These are phyloP conservation scores for Calvatia gigantea DNA, from an alignment of 768 basidiomycete species.

Conservation along the genomic window DNA sequence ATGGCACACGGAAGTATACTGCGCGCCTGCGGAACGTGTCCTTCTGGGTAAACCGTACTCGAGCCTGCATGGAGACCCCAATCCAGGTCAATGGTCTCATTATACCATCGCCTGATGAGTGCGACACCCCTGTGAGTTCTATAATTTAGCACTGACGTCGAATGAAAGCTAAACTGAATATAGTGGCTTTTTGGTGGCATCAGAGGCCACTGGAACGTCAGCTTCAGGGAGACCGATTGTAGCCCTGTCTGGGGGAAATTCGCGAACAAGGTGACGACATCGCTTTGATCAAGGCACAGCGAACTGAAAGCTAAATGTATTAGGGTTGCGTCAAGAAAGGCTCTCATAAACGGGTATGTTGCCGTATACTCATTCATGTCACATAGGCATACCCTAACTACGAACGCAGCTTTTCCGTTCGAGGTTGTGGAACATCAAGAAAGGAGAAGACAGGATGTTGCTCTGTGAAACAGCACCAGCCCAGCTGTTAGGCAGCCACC, in stretches of 20 bases:
- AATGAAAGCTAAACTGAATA: neutral
- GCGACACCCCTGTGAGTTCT: slow-evolving; percentile 26
- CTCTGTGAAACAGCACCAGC: slow-evolving; percentile 29
- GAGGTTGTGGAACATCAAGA: slow-evolving; percentile 24
- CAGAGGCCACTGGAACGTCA: slow-evolving; percentile 27
- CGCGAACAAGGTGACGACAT: slow-evolving; percentile 21
- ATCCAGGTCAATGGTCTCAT: slow-evolving; percentile 24
- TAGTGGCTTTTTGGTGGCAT: slow-evolving; percentile 30
- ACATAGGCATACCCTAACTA: neutral
- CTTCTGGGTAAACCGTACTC: slow-evolving; percentile 23
- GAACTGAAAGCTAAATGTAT: neutral
- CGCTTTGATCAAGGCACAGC: neutral
- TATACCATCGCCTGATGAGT: slow-evolving; percentile 21
- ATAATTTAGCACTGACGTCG: too few relatives aligned
- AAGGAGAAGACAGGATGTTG: slow-evolving; percentile 21
- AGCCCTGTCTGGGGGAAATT: slow-evolving; percentile 27
- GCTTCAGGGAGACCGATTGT: slow-evolving; percentile 24
- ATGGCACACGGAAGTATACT: slow-evolving; percentile 27
- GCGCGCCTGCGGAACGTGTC: slow-evolving; percentile 25
- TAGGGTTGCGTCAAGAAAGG: slow-evolving; percentile 26
- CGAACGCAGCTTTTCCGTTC: slow-evolving; percentile 25
- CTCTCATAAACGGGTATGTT: slow-evolving; percentile 21
- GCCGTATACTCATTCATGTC: slow-evolving; percentile 6
- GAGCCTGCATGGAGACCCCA: slow-evolving; percentile 23
- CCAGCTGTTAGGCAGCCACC: slow-evolving; percentile 19